Base-by-base conservation (phyloP, 306 rosid genomes). In the Rosa persica region DNA sequence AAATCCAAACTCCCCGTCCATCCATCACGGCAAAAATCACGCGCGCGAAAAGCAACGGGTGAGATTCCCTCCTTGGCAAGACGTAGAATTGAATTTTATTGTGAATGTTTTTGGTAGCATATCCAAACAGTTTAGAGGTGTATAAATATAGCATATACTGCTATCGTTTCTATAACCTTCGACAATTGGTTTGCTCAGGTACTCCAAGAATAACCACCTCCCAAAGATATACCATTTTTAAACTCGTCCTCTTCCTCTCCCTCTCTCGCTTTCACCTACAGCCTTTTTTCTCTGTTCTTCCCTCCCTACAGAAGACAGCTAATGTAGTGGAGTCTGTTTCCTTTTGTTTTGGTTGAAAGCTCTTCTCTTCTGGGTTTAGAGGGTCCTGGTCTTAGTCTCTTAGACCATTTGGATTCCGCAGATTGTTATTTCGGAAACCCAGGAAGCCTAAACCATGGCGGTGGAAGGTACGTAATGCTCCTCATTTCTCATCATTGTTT, bases 131-230 rank as follows among this genome's bases (percentile, higher is more conserved):
- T 22, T 57, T 25, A 2, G 64, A 34, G 44, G 66, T 85, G 86
- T 89, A 93, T 91, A 93, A 89, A 90, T 89, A 90, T 84, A 83
- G 92, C 80, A 73, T 62, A 76, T 43, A n/a, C 25, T 82, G 85
- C 87, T 83, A 80, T 80, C 82, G 77, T 77, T 78, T 47, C 47
- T 74, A 0, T 16, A 75, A 77, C 48, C 88, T 79, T 58, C 22
- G 5, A 23, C 80, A 58, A 76, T 82, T 86, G 72, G 76, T 75
- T 52, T 73, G 60, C 76, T 78, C 76, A 74, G 71, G 34, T 81
- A 70, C 62, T 58, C 85, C 51, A 76, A 81, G 83, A 87, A 91
- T 84, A 89, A 90, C 94, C 86, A 81, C 76, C 90, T 78, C 75
- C 81, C 87, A 79, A 90, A 85, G 82, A 83, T 80, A 52, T 77